A percentile compares a stretch with the other conserved stretches of the same genome.
Evolutionary conservation across 768 basidiomycete species (phyloP).

Genomic region (Boletellus ananiceps): DNA sequence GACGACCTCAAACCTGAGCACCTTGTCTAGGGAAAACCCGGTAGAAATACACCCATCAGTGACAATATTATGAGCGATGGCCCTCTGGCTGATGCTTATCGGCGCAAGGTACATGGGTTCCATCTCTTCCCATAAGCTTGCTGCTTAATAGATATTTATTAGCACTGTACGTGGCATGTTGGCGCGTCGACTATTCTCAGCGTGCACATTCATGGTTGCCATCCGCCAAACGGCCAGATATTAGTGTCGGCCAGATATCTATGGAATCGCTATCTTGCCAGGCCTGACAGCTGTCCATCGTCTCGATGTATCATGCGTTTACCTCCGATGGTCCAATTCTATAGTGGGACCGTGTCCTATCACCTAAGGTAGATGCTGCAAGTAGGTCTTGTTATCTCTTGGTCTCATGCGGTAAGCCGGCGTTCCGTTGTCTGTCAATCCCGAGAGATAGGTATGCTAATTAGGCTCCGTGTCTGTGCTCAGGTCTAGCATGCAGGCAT

Average conservation of each 20-base stretch:
- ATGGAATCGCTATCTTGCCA: constrained; percentile 1
- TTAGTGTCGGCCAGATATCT: neutral
- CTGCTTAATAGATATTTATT: neutral
- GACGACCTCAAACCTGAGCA: neutral
- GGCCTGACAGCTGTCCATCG: neutral
- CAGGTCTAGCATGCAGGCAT: no score
- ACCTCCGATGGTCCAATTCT: neutral
- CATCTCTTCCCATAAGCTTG: neutral
- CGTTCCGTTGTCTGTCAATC: no score
- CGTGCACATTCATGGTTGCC: no score
- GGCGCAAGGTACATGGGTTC: neutral
- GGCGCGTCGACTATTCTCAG: no score
- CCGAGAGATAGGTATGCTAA: no score
- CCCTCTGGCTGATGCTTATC: neutral
- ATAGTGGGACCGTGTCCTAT: no score
- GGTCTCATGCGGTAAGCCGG: no score
- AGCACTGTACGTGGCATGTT: no score
- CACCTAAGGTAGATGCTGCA: no score
- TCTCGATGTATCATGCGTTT: neutral
- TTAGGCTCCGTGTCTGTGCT: no score
- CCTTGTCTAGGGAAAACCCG: neutral
- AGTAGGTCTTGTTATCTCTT: no score
- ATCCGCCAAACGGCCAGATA: no score
- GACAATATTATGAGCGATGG: neutral
- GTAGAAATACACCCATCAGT: constrained; percentile 2